Evolutionary conservation across 164 flowering plant genomes (phyloP).

Genomic region (Umbellularia californica): DNA sequence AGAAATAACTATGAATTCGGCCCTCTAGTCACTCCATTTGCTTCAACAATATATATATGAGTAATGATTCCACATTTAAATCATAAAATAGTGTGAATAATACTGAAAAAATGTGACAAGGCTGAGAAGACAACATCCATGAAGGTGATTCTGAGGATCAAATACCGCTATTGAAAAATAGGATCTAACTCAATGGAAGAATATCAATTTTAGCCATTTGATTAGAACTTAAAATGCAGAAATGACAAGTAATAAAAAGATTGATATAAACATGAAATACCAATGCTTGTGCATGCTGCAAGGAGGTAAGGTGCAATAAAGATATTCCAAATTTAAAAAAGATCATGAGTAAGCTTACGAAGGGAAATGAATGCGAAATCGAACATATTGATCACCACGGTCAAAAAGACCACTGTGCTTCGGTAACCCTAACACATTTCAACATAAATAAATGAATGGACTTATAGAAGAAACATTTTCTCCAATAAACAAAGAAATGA

Average conservation of each 20-base stretch:
- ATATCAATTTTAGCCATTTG: background rate
- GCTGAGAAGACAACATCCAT: too few species aligned
- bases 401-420: slow-evolving; percentile 51
- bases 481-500: background rate
- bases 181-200: background rate
- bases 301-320: background rate
- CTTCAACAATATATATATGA: too few species aligned
- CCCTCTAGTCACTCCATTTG: background rate
- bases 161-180: too few species aligned
- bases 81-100: too few species aligned
- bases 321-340: background rate
- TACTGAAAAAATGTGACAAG: too few species aligned
- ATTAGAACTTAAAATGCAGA: background rate
- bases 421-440: slow-evolving; percentile 54
- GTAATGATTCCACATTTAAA: too few species aligned
- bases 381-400: slow-evolving; percentile 86
- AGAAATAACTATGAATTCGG: background rate
- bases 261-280: background rate
- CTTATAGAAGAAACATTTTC: background rate
- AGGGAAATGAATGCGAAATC: slow-evolving; percentile 69
- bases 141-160: too few species aligned
- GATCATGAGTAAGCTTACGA: slow-evolving; percentile 37
- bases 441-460: background rate
- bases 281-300: background rate
- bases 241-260: background rate